phyloP scores from a whole-genome alignment of 2,329 filamentous ascomycete genomes.

The Trichophyton equinum region DNA sequence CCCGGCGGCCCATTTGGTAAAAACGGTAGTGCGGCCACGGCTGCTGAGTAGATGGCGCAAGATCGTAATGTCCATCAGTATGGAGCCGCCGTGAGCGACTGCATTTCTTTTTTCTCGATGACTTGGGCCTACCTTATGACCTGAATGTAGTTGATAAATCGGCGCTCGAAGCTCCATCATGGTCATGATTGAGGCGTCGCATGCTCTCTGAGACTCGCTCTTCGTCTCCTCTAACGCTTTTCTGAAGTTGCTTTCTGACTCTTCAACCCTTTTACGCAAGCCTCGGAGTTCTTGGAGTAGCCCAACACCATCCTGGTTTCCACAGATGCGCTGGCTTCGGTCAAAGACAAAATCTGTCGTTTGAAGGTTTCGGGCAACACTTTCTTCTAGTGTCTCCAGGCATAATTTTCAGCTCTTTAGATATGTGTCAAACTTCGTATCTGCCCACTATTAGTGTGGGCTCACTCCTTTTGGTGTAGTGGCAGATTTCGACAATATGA shows the following conservation, averaged over 20 bases:
- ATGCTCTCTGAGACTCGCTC: neutral
- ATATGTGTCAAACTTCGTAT: too few relatives aligned
- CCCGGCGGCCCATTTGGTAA: neutral
- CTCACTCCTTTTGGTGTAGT: too few relatives aligned
- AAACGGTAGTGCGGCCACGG: neutral
- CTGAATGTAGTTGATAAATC: neutral
- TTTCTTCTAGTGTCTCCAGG: neutral
- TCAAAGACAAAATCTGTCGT: neutral
- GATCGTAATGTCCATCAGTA: neutral
- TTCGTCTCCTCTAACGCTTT: neutral
- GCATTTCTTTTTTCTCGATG: neutral
- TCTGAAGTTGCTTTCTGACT: neutral
- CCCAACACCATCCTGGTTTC: neutral
- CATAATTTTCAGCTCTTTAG: neutral
- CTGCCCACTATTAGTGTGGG: too few relatives aligned
- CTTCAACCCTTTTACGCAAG: neutral
- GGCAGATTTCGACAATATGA: neutral
- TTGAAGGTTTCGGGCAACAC: neutral
- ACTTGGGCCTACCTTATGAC: neutral
- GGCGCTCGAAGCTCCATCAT: neutral
- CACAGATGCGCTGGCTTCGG: neutral
- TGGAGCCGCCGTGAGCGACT: neutral
- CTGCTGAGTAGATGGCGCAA: neutral
- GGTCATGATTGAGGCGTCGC: neutral
- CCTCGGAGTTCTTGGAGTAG: neutral